Conservation (phyloP, 345 rosid genomes). For the Garcia nutans region DNA sequence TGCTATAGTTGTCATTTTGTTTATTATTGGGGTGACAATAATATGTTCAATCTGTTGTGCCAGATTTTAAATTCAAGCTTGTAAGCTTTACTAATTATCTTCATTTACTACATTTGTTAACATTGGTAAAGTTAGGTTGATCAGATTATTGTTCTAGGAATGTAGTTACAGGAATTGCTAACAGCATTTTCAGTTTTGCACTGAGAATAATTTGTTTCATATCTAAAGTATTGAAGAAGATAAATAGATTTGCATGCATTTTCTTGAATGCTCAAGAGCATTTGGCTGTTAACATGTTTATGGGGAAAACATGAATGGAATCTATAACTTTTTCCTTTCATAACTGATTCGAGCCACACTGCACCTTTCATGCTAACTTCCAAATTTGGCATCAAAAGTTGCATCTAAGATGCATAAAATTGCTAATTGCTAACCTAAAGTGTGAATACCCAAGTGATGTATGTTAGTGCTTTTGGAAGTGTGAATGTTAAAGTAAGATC, state of each 20-base stretch:
- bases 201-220: neutral
- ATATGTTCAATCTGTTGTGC: neutral
- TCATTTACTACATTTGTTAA: too few relatives aligned
- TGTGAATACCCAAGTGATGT: too few relatives aligned
- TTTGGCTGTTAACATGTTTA: neutral
- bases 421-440: neutral
- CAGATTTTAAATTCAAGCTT: neutral
- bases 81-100: neutral
- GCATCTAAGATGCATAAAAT: too few relatives aligned
- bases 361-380: too few relatives aligned
- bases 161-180: neutral
- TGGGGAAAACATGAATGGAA: neutral
- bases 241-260: neutral
- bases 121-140: neutral
- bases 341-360: neutral
- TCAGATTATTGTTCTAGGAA: neutral
- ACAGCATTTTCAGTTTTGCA: neutral
- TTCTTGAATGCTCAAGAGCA: neutral
- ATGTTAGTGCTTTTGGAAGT: too few relatives aligned
- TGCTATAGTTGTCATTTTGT: too few relatives aligned
- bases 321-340: neutral
- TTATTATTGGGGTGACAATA: too few relatives aligned
- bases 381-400: neutral
- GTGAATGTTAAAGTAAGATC: too few relatives aligned
- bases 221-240: neutral